Evolutionary conservation across 345 rosid genomes (phyloP), one percentile per base, ranked within the genome.

Genomic region (Garcia nutans): DNA sequence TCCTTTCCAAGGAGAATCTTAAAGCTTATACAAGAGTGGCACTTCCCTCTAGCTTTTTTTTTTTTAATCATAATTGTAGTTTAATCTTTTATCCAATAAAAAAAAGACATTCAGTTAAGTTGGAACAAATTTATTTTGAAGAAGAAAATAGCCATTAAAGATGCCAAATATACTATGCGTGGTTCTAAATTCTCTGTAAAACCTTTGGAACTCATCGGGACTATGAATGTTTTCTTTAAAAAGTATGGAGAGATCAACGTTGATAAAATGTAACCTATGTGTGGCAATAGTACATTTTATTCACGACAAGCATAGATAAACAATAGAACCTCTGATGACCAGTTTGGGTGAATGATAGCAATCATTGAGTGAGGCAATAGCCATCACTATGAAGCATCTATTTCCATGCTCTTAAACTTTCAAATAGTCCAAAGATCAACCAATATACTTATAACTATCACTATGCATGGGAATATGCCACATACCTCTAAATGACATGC

Each of bases 381-480:
- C 50, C 13, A 47, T 47, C 50, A 47, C n/a, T 54, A 54, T 17
- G 6, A 31, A 44, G 22, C 69, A 60, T 6, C 41, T 49, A 52
- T 41, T 64, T 49, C 45, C 20, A 55, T 22, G 55, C 31, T 23
- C 58, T 50, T 41, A 20, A 68, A 52, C 55, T 73, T 58, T 45
- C 61, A 11, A 76, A 60, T 47, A 20, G 63, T 23, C 54, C 50
- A 60, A 58, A 72, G 26, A 54, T 12, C 67, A 68, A 42, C 23
- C 76, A 24, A 56, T 61, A 19, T 24, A 73, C 52, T 2, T n/a
- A 10, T 62, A 65, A 69, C 67, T 45, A 26, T 70, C 23, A 47
- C 42, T 31, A 20, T 3, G 31, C 41, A 80, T 42, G 55, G 52
- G 19, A 57, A 54, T 9, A 58, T 26, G 12, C 12, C 13, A 52